Conservation (phyloP, 1,284 basidiomycete genomes). For the Rhizoctonia solani region DNA sequence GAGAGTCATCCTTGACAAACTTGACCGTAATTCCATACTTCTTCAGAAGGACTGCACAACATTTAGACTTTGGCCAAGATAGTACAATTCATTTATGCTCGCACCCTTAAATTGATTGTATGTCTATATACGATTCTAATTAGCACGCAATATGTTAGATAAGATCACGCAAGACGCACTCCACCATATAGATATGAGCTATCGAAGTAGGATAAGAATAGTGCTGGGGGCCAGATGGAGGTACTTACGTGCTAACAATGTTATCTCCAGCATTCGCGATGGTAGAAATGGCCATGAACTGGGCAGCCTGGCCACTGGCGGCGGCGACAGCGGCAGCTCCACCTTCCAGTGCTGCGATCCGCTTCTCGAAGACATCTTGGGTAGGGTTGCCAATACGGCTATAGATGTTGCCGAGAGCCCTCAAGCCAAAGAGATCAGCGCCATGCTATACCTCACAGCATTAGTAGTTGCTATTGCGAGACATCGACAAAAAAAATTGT, state of each 20-base stretch:
- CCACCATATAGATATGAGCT: constrained; percentile 70
- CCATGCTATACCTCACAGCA: constrained; percentile 62
- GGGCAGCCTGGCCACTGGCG: constrained; percentile 79
- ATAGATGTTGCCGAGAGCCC: constrained; percentile 73
- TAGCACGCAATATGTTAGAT: not conserved
- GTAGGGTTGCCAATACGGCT: constrained; percentile 80
- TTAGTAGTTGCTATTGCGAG: not conserved
- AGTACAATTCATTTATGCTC: constrained; percentile 20
- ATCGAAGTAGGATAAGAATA: not conserved
- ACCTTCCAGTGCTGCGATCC: constrained; percentile 82
- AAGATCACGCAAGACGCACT: constrained; percentile 48
- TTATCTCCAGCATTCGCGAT: constrained; percentile 78
- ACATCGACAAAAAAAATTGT: not conserved
- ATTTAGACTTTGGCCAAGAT: constrained; percentile 1
- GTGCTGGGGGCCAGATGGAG: too few species aligned
- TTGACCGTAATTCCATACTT: constrained; percentile 79
- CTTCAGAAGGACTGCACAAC: constrained; percentile 66
- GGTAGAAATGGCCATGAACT: constrained; percentile 74
- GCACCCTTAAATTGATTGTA: constrained; percentile 90
- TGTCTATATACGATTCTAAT: constrained; percentile 52
- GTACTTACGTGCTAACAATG: constrained; percentile 72
- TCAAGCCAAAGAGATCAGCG: constrained; percentile 80
- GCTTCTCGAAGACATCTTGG: constrained; percentile 83
- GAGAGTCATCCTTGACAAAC: constrained; percentile 67
- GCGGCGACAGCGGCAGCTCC: constrained; percentile 80